Evolutionary conservation across 495 filamentous ascomycete species (phyloP), one percentile per base, ranked within the genome.

Genomic region (Podospora sp.): DNA sequence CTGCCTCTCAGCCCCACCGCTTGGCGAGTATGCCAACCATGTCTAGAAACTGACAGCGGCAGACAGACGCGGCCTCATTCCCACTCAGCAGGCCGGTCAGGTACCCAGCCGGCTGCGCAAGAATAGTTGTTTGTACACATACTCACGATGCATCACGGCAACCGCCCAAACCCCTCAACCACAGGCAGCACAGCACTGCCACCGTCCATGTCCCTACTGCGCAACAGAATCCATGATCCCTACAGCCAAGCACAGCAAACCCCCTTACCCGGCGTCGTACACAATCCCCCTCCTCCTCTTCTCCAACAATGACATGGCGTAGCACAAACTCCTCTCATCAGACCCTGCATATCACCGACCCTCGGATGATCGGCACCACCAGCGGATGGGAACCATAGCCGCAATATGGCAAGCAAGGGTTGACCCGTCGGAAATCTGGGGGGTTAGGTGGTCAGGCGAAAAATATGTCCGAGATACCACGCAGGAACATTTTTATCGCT

Each of bases 361-460:
- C 40, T 46, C 52, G 52, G 52, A 55, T 55, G 52, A 55, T 26
- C 52, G 52, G 52, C 52, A 55, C 52, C 52, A n/a, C 2, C 52
- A 55, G 21, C 20, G 24, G 52, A 55, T 24, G n/a, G 20, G 3
- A 26, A 22, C 20, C 21, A 55, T 22, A 55, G 20, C 52, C 52
- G 52, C 21, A 55, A 55, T 22, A 33, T 33, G 29, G 29, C 29
- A 33, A 33, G 29, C 8, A 3, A 33, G 29, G 29, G 4, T 33
- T 33, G 29, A 8, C 4, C 29, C 29, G 29, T 46, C 16, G 9
- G 11, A 46, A 46, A 46, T 46, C 40, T 46, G 40, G 40, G 40
- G 40, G n/a, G n/a, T n/a, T n/a, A n/a, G n/a, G 40, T 18, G 40
- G 40, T 4, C 16, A 46, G 40, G 40, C 40, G 14, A 46, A 46